These are phyloP conservation scores for Fusarium sp. DNA, from an alignment of 2,329 filamentous ascomycete species.

Conservation along the genomic window DNA sequence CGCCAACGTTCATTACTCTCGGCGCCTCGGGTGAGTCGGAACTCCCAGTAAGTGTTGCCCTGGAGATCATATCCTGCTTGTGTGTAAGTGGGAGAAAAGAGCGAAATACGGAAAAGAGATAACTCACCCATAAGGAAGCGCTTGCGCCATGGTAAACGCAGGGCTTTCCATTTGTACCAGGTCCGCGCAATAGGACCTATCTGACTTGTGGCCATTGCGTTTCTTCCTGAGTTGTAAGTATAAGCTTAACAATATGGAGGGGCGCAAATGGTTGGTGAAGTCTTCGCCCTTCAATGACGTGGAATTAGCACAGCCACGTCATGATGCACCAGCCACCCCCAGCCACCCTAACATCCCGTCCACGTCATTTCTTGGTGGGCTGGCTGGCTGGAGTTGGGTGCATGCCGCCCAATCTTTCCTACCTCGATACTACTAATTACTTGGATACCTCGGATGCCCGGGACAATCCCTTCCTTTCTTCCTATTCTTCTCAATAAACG, in stretches of 20 bases:
- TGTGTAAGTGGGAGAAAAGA: conserved; percentile 41
- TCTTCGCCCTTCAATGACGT: conserved; percentile 27
- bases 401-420: conserved; percentile 39
- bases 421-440: conserved; percentile 14
- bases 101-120: conserved; percentile 1
- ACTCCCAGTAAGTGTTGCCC: conserved; percentile 80
- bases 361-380: conserved; percentile 47
- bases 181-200: conserved; percentile 57
- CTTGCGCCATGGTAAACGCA: conserved; percentile 75
- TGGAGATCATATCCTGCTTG: conserved; percentile 72
- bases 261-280: conserved; percentile 36
- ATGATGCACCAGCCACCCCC: conserved; percentile 32
- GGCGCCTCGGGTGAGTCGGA: conserved; percentile 65
- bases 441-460: conserved; percentile 41
- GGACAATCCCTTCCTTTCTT: conserved; percentile 20
- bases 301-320: conserved; percentile 16
- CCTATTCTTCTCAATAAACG: conserved; percentile 15
- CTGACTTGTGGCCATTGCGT: conserved; percentile 55
- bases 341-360: conserved; percentile 20
- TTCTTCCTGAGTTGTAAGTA: conserved; percentile 18
- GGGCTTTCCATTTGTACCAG: conserved; percentile 75
- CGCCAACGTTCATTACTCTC: conserved; percentile 65
- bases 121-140: conserved; percentile 72
- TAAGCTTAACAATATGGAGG: conserved; percentile 25
- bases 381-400: conserved; percentile 15